These are phyloP conservation scores for Striga hermonthica DNA, from an alignment of 305 asterid genomes.

Conservation along the genomic window DNA sequence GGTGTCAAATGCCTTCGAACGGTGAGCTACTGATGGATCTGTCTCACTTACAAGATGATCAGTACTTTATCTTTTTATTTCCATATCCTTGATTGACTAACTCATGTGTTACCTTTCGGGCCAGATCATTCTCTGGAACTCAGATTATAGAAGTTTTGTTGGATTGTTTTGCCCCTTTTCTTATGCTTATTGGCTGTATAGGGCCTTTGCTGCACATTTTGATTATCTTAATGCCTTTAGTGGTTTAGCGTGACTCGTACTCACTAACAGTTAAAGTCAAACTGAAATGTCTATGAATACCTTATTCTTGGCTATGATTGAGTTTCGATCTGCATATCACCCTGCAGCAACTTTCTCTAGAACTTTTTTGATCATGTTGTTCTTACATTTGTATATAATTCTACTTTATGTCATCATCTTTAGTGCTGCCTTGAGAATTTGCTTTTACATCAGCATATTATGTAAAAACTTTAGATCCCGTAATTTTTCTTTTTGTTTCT, in stretches of 20 bases:
- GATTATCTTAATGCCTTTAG: constrained; percentile 13
- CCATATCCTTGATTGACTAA: constrained; percentile 22
- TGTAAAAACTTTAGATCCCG: constrained; percentile 13
- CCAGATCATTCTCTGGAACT: constrained; percentile 22
- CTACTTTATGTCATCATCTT: not conserved
- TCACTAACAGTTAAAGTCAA: constrained; percentile 13
- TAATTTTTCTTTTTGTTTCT: constrained; percentile 1
- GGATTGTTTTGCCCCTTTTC: constrained; percentile 23
- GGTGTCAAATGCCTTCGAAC: too few relatives aligned
- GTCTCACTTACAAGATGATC: constrained; percentile 19
- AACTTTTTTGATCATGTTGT: not conserved
- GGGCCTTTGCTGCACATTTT: constrained; percentile 23
- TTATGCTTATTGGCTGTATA: constrained; percentile 6
- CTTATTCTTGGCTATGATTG: constrained; percentile 18
- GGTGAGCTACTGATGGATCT: constrained; percentile 7
- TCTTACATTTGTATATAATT: constrained; percentile 4
- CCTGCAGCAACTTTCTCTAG: constrained; percentile 3
- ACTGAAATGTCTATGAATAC: constrained; percentile 6
- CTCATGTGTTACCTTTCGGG: constrained; percentile 24
- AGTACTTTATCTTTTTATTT: constrained; percentile 20
- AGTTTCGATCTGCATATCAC: constrained; percentile 3
- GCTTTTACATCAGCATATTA: constrained; percentile 1
- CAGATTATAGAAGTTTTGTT: not conserved
- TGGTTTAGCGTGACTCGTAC: not conserved
- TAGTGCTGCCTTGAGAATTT: constrained; percentile 21